These are phyloP conservation scores for Paraconiothyrium brasiliense DNA, from an alignment of 2,329 filamentous ascomycete species.

Conservation along the genomic window DNA sequence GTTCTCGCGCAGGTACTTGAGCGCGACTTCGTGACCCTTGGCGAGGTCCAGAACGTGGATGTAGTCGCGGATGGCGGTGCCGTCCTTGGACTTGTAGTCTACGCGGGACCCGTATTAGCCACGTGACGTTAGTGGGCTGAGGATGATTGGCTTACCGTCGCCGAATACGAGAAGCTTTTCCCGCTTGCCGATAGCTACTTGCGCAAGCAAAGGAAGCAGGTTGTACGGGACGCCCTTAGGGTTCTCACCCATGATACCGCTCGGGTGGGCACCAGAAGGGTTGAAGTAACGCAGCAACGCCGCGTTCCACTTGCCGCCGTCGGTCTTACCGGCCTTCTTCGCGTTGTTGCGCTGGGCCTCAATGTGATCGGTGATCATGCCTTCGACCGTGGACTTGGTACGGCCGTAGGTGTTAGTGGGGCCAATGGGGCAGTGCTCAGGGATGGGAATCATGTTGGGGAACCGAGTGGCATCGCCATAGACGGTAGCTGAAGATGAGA, in stretches of 20 bases:
- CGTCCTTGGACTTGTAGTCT: conserved; percentile 93
- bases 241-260: conserved; percentile 97
- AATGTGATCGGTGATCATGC: conserved; percentile 89
- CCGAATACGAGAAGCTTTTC: conserved; percentile 96
- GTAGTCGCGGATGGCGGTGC: conserved; percentile 96
- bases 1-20: conserved; percentile 86
- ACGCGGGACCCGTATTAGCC: conserved; percentile 29
- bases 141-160: conserved; percentile 68
- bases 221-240: conserved; percentile 96
- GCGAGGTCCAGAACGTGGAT: conserved; percentile 95
- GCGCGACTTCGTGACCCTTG: conserved; percentile 83
- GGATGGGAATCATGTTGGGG: conserved; percentile 98
- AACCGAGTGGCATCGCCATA: conserved; percentile 98
- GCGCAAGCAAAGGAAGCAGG: conserved; percentile 89
- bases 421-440: conserved; percentile 93
- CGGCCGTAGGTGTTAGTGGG: conserved; percentile 98
- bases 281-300: conserved; percentile 98
- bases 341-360: conserved; percentile 85
- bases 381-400: conserved; percentile 93
- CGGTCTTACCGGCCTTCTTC: conserved; percentile 77
- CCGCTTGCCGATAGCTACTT: conserved; percentile 94
- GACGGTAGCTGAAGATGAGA: conserved; percentile 97
- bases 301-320: conserved; percentile 82
- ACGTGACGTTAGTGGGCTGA: conserved; percentile 13
- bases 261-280: conserved; percentile 92